Percentiles rank a stretch among this genome's conserved stretches.
Conservation (phyloP, 2,329 filamentous ascomycete genomes). For the Monosporascus sp. region DNA sequence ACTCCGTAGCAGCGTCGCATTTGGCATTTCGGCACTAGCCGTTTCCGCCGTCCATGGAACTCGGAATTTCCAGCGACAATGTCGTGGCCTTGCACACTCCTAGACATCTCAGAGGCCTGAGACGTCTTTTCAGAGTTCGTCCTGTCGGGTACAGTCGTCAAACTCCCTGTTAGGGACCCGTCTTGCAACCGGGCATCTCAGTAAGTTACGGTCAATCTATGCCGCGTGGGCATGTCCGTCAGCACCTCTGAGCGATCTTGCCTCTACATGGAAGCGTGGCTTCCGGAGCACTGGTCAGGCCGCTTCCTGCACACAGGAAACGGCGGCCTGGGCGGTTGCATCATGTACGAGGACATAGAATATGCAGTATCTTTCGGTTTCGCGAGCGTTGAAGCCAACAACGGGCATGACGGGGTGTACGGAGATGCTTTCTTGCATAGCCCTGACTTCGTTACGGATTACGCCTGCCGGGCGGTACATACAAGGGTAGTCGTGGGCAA, state of each 20-base stretch:
- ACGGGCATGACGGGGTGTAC: slow-evolving; percentile 5
- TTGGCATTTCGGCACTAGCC: background rate
- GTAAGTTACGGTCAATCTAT: slow-evolving; percentile 15
- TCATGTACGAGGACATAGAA: slow-evolving; percentile 32
- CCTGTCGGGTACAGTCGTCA: background rate
- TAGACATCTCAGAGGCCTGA: background rate
- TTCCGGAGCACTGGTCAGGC: slow-evolving; percentile 39
- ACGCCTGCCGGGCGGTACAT: slow-evolving; percentile 29
- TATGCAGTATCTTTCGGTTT: slow-evolving; percentile 30
- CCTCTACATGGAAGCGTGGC: slow-evolving; percentile 36
- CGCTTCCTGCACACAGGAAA: slow-evolving; percentile 36
- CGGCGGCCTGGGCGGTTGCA: slow-evolving; percentile 5
- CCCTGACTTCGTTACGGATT: slow-evolving; percentile 6
- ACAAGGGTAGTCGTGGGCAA: slow-evolving; percentile 45
- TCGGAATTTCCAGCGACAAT: background rate
- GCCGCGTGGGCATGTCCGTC: slow-evolving; percentile 21
- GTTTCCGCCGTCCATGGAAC: background rate
- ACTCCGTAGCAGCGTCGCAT: no score
- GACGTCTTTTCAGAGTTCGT: slow-evolving; percentile 2
- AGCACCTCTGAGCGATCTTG: slow-evolving; percentile 31
- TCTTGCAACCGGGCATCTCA: slow-evolving; percentile 24
- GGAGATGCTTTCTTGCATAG: slow-evolving; percentile 2
- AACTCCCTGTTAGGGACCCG: slow-evolving; percentile 6
- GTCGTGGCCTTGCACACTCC: background rate
- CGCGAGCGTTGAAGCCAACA: slow-evolving; percentile 4